phyloP scores from a whole-genome alignment of 2,329 filamentous ascomycete genomes.

The Teratosphaeria nubilosa region DNA sequence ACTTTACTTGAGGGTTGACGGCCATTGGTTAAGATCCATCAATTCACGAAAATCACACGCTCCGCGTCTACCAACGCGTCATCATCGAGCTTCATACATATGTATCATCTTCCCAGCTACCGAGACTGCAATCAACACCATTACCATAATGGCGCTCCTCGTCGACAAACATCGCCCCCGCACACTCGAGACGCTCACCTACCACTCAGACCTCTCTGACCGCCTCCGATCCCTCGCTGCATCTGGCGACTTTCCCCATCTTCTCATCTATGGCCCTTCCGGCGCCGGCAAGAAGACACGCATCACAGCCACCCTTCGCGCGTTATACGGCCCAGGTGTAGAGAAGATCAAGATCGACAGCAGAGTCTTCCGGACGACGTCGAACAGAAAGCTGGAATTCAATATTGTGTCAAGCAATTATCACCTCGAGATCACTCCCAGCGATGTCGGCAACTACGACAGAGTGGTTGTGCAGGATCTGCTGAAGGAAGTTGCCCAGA shows the following conservation, averaged over 20 bases:
- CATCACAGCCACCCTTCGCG: conserved; percentile 88
- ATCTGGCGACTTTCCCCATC: conserved; percentile 94
- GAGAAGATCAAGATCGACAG: conserved; percentile 99
- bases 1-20: not conserved
- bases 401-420: conserved; percentile 97
- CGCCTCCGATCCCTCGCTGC: conserved; percentile 80
- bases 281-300: conserved; percentile 97
- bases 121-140: not conserved
- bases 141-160: conserved; percentile 48
- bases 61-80: not conserved
- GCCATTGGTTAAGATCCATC: not conserved
- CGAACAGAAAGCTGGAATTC: conserved; percentile 97
- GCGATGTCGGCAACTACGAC: conserved; percentile 93
- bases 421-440: conserved; percentile 95
- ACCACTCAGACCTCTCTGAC: conserved; percentile 80
- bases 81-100: not conserved
- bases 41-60: not conserved
- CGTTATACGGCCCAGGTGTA: conserved; percentile 90
- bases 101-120: too few relatives aligned
- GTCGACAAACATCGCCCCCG: conserved; percentile 60
- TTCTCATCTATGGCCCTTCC: conserved; percentile 92
- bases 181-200: conserved; percentile 68
- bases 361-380: conserved; percentile 84
- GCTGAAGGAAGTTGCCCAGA: conserved; percentile 95
- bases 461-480: conserved; percentile 91